Percentiles rank a stretch among this genome's conserved stretches.
Evolutionary conservation across 2,329 filamentous ascomycete genomes (phyloP).

Genomic region (Paecilomyces sp.): DNA sequence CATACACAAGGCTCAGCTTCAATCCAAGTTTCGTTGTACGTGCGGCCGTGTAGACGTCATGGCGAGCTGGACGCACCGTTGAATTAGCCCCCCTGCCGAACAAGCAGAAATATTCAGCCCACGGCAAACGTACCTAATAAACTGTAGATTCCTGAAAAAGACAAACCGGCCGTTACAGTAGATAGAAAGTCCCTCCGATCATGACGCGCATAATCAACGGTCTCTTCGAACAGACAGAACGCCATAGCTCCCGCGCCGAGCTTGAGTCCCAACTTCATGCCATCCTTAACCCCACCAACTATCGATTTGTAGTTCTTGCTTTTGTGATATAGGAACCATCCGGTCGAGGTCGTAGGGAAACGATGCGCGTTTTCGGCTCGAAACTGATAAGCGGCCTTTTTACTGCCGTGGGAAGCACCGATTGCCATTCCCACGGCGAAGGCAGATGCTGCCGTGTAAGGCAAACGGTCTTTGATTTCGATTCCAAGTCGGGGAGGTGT

Average conservation of each 20-base stretch:
- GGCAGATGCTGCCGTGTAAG: conserved; percentile 56
- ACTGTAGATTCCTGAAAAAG: conserved; percentile 80
- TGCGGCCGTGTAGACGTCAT: conserved; percentile 68
- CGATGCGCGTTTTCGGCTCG: conserved; percentile 95
- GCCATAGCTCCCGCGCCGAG: conserved; percentile 66
- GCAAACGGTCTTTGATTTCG: conserved; percentile 57
- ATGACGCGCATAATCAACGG: conserved; percentile 61
- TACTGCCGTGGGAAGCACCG: conserved; percentile 65
- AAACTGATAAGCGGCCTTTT: conserved; percentile 72
- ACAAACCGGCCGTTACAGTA: conserved; percentile 74
- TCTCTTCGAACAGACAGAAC: conserved; percentile 78
- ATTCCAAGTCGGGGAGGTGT: conserved; percentile 50
- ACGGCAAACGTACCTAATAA: conserved; percentile 60
- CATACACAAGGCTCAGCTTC: conserved; percentile 70
- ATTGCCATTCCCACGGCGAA: conserved; percentile 64
- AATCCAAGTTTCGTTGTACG: conserved; percentile 75
- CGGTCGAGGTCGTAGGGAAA: conserved; percentile 70
- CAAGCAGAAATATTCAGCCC: conserved; percentile 1
- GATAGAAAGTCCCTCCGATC: conserved; percentile 67
- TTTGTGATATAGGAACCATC: conserved; percentile 99
- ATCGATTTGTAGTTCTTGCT: conserved; percentile 89
- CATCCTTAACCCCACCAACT: conserved; percentile 70
- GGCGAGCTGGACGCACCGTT: conserved; percentile 52
- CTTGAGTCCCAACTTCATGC: conserved; percentile 63
- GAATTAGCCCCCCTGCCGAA: conserved; percentile 2